A percentile compares a stretch with the other conserved stretches of the same genome.
Conservation (phyloP, 345 rosid genomes). For the Syzygium aromaticum region DNA sequence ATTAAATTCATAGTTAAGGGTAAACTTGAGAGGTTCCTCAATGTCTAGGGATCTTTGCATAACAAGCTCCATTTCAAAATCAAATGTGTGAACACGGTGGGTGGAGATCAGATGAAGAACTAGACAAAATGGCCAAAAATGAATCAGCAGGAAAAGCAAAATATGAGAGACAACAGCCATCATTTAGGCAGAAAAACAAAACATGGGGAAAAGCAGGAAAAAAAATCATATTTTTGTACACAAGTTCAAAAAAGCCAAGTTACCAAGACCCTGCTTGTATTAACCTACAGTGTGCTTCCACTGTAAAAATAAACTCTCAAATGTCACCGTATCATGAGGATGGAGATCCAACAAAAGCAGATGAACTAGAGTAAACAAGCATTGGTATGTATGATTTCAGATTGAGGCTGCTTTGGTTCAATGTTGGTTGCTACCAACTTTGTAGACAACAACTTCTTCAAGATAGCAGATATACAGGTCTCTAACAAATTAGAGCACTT, state of each 20-base stretch:
- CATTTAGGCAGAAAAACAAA: not conserved
- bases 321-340: not conserved
- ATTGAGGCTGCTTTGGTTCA: not conserved
- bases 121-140: not conserved
- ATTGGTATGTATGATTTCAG: not conserved
- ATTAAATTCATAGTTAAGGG: not conserved
- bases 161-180: not conserved
- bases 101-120: not conserved
- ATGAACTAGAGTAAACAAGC: not conserved
- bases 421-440: not conserved
- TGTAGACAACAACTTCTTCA: not conserved
- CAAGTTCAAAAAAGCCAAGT: not conserved
- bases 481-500: not conserved
- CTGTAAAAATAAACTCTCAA: not conserved
- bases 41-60: not conserved
- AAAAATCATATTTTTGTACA: not conserved
- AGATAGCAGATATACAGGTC: not conserved
- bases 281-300: not conserved
- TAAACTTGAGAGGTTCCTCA: not conserved
- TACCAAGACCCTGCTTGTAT: not conserved
- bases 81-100: not conserved
- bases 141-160: not conserved
- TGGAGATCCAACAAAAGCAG: not conserved
- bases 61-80: not conserved
- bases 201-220: not conserved